Evolutionary conservation across 768 basidiomycete species (phyloP).

Genomic region (Chlorophyllum brunneum): DNA sequence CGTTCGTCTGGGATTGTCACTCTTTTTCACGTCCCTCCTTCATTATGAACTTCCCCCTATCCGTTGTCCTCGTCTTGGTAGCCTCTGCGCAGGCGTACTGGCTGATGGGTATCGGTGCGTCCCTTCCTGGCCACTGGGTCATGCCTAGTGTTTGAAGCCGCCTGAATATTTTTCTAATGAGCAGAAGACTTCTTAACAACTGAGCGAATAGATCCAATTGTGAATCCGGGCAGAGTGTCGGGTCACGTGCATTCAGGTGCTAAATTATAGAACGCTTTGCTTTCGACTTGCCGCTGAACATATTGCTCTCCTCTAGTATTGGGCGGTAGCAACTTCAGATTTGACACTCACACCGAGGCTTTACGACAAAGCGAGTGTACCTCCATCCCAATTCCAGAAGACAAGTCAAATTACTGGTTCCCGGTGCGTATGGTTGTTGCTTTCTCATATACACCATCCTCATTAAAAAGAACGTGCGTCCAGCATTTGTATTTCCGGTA

Average conservation of each 20-base stretch:
- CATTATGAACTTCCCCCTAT: conserved; percentile 27
- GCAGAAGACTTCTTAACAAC: conserved; percentile 35
- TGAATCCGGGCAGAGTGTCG: conserved; percentile 41
- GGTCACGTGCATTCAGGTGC: conserved; percentile 45
- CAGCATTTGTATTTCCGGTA: conserved; percentile 52
- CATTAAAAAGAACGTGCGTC: conserved; percentile 11
- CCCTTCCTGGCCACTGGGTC: not conserved
- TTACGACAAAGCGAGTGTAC: conserved; percentile 47
- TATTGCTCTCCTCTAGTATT: conserved; percentile 30
- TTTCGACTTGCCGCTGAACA: not conserved
- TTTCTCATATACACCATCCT: not conserved
- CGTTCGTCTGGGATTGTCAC: conserved; percentile 18
- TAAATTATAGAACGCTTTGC: conserved; percentile 5
- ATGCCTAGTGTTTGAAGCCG: not conserved
- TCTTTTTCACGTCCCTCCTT: conserved; percentile 22
- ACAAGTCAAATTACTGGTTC: conserved; percentile 53
- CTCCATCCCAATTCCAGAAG: conserved; percentile 49
- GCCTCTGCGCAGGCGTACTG: conserved; percentile 39
- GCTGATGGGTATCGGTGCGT: conserved; percentile 40
- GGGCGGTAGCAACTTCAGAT: conserved; percentile 51
- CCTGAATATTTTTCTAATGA: not conserved
- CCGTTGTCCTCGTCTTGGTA: conserved; percentile 26
- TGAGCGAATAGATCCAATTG: conserved; percentile 48
- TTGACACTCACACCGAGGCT: conserved; percentile 33
- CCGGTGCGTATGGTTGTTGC: conserved; percentile 29